Evolutionary conservation across 2,329 filamentous ascomycete species (phyloP).

Genomic region (Paecilomyces fulvus): DNA sequence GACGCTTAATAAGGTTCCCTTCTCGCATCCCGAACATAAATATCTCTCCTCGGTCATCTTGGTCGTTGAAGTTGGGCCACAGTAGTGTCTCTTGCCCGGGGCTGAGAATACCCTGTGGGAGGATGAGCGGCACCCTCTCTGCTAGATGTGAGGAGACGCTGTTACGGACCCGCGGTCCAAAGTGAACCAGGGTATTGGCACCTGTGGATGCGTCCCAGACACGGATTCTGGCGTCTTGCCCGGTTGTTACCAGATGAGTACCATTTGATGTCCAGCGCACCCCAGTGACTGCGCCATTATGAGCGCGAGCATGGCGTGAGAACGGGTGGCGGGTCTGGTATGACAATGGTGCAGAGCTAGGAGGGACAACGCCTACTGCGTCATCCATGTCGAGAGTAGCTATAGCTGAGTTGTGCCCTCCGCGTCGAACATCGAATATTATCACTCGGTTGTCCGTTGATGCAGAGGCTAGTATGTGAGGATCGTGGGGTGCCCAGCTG

Average conservation of each 20-base stretch:
- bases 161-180: conserved; percentile 76
- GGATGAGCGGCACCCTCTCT: conserved; percentile 53
- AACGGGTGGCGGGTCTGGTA: conserved; percentile 31
- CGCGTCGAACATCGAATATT: conserved; percentile 79
- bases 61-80: conserved; percentile 69
- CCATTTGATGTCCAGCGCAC: conserved; percentile 79
- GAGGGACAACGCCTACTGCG: conserved; percentile 54
- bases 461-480: conserved; percentile 73
- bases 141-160: conserved; percentile 48
- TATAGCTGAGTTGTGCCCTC: conserved; percentile 57
- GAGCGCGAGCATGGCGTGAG: conserved; percentile 51
- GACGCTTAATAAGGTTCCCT: conserved; percentile 61
- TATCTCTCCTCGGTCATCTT: conserved; percentile 59
- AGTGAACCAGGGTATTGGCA: conserved; percentile 80
- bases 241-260: conserved; percentile 65
- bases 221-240: conserved; percentile 74
- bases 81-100: conserved; percentile 59
- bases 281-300: conserved; percentile 75
- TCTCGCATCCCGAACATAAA: conserved; percentile 71
- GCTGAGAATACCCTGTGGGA: conserved; percentile 51
- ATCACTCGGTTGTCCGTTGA: conserved; percentile 77
- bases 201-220: conserved; percentile 79
- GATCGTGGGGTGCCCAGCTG: conserved; percentile 73
- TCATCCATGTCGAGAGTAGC: conserved; percentile 79
- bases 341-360: conserved; percentile 20